These are phyloP conservation scores for Malus domestica DNA, from an alignment of 306 rosid species.

Conservation along the genomic window DNA sequence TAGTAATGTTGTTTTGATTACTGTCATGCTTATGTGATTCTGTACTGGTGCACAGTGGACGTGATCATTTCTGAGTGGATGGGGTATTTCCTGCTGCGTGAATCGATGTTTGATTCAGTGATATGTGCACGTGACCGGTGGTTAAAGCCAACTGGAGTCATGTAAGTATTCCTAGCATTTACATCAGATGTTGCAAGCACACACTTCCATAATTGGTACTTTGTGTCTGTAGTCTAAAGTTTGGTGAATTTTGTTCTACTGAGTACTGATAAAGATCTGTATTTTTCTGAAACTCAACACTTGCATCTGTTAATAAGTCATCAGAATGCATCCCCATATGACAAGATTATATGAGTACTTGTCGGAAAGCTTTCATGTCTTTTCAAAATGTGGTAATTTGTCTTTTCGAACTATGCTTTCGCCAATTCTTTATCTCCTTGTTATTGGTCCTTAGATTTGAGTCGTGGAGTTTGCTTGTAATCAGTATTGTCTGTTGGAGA, in stretches of 20 bases:
- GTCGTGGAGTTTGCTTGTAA: background rate
- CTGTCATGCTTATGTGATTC: background rate
- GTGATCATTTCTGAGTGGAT: slow-evolving; percentile 99
- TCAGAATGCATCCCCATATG: background rate
- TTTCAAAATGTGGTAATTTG: background rate
- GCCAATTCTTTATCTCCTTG: background rate
- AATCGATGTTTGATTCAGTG: slow-evolving; percentile 98
- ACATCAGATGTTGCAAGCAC: background rate
- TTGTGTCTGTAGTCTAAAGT: background rate
- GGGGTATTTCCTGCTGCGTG: slow-evolving; percentile 98
- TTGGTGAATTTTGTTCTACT: background rate
- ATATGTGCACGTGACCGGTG: slow-evolving; percentile 96
- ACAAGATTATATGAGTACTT: background rate
- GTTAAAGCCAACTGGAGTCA: slow-evolving; percentile 95
- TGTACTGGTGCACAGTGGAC: slow-evolving; percentile 49
- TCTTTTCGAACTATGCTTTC: background rate
- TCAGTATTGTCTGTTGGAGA: background rate
- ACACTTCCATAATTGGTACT: background rate
- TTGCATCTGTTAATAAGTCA: background rate
- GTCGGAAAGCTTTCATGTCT: background rate
- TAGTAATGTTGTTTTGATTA: background rate
- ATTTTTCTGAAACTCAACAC: background rate
- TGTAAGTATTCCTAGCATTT: slow-evolving; percentile 43
- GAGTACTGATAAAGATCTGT: background rate
- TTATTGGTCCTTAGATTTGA: background rate